A percentile compares a stretch with the other conserved stretches of the same genome.
Evolutionary conservation across 805 yeast genomes (phyloP).

Genomic region (Pichia californica): DNA sequence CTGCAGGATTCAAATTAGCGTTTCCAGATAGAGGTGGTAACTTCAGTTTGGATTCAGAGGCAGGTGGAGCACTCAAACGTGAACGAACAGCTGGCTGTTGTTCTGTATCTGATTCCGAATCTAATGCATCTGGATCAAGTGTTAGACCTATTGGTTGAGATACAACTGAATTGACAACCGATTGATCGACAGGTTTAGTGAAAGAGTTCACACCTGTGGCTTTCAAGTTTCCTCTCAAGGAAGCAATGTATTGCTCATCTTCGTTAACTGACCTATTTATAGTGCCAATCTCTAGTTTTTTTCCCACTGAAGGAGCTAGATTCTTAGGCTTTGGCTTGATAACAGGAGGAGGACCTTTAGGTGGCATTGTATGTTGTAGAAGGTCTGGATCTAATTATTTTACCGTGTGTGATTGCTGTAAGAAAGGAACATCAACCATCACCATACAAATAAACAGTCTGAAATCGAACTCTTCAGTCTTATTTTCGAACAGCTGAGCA

Average conservation of each 20-base stretch:
- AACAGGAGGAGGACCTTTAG: conserved; percentile 25
- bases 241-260: conserved; percentile 9
- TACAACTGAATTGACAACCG: conserved; percentile 2
- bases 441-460: too few relatives aligned
- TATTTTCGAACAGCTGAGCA: too few relatives aligned
- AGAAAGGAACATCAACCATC: too few relatives aligned
- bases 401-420: too few relatives aligned
- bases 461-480: too few relatives aligned
- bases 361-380: conserved; percentile 1
- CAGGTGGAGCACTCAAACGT: neutral
- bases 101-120: conserved; percentile 2
- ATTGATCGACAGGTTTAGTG: conserved; percentile 1
- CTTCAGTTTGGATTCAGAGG: neutral
- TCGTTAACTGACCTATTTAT: too few relatives aligned
- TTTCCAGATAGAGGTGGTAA: too few relatives aligned
- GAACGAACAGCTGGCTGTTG: neutral
- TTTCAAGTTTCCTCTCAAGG: conserved; percentile 14
- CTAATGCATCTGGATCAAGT: conserved; percentile 1
- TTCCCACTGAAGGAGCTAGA: conserved; percentile 22
- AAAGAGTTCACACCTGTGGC: conserved; percentile 6
- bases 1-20: too few relatives aligned
- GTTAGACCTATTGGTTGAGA: conserved; percentile 8
- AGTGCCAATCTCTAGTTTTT: conserved; percentile 19
- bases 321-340: conserved; percentile 30
- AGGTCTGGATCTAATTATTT: too few relatives aligned